phyloP scores from a whole-genome alignment of 164 flowering plant species.

The Chimonanthus salicifolius region DNA sequence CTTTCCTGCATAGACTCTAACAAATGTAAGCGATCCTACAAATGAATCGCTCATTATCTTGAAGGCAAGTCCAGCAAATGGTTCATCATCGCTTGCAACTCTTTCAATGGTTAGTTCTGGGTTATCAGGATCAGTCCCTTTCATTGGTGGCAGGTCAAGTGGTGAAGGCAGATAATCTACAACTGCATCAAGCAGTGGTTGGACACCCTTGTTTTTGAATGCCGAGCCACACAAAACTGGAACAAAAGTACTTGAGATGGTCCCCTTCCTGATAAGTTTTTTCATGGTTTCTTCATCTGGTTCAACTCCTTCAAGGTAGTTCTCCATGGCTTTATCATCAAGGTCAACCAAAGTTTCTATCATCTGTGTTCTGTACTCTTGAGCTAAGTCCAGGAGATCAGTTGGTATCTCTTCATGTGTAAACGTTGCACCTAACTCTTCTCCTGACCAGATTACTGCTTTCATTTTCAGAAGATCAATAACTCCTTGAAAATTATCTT shows the following conservation, averaged over 20 bases:
- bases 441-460: constrained; percentile 91
- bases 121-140: constrained; percentile 85
- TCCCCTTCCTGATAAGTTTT: constrained; percentile 77
- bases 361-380: constrained; percentile 67
- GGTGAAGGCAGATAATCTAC: constrained; percentile 94
- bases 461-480: constrained; percentile 87
- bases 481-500: constrained; percentile 77
- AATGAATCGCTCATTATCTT: constrained; percentile 92
- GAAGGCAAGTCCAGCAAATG: constrained; percentile 92
- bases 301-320: constrained; percentile 80
- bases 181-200: constrained; percentile 89
- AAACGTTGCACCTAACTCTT: constrained; percentile 91
- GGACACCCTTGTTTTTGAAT: constrained; percentile 95
- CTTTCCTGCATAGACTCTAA: constrained; percentile 83
- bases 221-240: constrained; percentile 96
- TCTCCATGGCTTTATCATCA: constrained; percentile 86
- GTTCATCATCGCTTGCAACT: constrained; percentile 72
- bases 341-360: constrained; percentile 69
- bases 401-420: constrained; percentile 72
- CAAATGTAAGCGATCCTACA: constrained; percentile 93
- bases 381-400: constrained; percentile 66
- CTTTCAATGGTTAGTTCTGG: constrained; percentile 59
- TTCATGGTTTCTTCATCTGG: constrained; percentile 78
- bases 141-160: constrained; percentile 80
- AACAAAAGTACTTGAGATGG: constrained; percentile 61